Evolutionary conservation across 208 protist species (phyloP).

Genomic region (Tetramitus jugosus): DNA sequence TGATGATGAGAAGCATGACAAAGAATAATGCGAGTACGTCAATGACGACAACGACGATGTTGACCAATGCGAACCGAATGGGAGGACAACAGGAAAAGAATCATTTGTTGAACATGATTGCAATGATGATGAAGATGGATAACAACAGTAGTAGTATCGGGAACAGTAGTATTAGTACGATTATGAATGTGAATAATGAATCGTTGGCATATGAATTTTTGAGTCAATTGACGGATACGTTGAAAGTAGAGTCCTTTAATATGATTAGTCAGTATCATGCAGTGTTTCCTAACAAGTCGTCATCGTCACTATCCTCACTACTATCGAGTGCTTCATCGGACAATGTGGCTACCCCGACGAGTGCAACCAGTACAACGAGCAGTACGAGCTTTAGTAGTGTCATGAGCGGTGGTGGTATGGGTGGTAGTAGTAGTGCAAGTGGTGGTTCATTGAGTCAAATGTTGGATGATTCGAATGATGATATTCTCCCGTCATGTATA

Average conservation of each 20-base stretch:
- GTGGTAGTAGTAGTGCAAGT: too few species aligned
- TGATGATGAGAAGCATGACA: not conserved
- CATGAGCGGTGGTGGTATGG: not conserved
- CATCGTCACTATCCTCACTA: too few species aligned
- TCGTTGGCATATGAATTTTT: not conserved
- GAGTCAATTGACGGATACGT: not conserved
- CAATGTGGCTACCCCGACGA: not conserved
- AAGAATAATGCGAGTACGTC: not conserved
- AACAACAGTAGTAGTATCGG: too few species aligned
- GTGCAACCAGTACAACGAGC: not conserved
- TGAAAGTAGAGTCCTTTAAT: not conserved
- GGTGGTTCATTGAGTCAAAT: too few species aligned
- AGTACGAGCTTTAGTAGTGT: not conserved
- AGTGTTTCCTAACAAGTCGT: not conserved
- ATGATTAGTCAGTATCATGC: constrained; percentile 4
- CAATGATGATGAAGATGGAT: too few species aligned
- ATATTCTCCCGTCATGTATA: not conserved
- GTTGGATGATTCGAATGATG: not conserved
- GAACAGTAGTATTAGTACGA: too few species aligned
- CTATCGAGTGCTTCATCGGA: not conserved
- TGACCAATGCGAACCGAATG: too few species aligned
- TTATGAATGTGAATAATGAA: too few species aligned
- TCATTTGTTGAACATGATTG: too few species aligned
- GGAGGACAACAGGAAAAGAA: too few species aligned
- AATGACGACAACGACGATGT: too few species aligned